phyloP scores from a whole-genome alignment of 345 rosid genomes.

The Populus davidiana region DNA sequence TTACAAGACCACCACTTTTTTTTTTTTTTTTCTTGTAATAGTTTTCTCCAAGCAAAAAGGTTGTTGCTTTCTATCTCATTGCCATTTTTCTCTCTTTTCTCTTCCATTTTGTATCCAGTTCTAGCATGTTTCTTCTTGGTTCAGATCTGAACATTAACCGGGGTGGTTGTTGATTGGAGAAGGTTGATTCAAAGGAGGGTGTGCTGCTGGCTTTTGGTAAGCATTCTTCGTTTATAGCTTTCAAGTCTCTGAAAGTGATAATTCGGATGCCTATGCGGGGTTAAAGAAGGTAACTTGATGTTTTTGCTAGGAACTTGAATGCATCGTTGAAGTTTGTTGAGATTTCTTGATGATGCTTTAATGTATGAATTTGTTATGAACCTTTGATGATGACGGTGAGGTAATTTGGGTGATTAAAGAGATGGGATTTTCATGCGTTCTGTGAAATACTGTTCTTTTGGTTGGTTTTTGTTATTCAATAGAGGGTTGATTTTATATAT shows the following conservation, averaged over 20 bases:
- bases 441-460: not conserved
- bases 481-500: not conserved
- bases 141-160: constrained; percentile 33
- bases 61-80: not conserved
- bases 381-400: constrained; percentile 3
- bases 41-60: constrained; percentile 8
- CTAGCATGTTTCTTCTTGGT: constrained; percentile 2
- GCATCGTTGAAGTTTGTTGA: constrained; percentile 16
- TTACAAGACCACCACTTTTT: constrained; percentile 8
- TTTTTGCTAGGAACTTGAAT: constrained; percentile 19
- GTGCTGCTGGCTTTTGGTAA: constrained; percentile 14
- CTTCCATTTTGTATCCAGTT: not conserved
- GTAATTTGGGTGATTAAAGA: constrained; percentile 12
- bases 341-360: not conserved
- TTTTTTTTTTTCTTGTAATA: constrained; percentile 9
- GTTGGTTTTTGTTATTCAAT: constrained; percentile 9
- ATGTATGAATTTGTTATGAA: constrained; percentile 1
- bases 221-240: constrained; percentile 1
- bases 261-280: constrained; percentile 12
- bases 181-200: constrained; percentile 10
- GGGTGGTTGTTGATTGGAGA: not conserved
- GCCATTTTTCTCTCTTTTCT: not conserved
- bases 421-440: constrained; percentile 5
- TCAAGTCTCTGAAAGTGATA: not conserved
- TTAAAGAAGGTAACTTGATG: constrained; percentile 27